phyloP scores from a whole-genome alignment of 2,329 filamentous ascomycete species.

The Aspergillus fumigatus region DNA sequence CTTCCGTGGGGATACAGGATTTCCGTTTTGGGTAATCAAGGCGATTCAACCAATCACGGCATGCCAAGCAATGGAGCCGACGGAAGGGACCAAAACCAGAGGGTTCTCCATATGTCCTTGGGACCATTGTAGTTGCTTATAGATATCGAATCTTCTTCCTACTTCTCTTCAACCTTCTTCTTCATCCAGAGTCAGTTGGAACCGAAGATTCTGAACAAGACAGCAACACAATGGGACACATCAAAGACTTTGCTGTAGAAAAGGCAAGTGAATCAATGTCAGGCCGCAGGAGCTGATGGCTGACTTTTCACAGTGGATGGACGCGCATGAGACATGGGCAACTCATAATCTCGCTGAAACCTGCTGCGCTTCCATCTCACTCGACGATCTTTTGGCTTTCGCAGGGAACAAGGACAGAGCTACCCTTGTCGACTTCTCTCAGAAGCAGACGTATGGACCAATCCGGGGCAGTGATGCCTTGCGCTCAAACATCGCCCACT shows the following conservation, averaged over 20 bases:
- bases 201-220: not conserved
- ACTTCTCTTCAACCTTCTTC: not conserved
- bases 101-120: not conserved
- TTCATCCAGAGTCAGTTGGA: not conserved
- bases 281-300: not conserved
- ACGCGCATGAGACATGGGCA: conserved; percentile 47
- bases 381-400: conserved; percentile 61
- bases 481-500: conserved; percentile 25
- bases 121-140: not conserved
- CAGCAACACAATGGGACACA: not conserved
- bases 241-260: not conserved
- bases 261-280: not conserved
- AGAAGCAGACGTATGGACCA: conserved; percentile 24
- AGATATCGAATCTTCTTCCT: not conserved
- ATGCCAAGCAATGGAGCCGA: not conserved
- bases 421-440: conserved; percentile 19
- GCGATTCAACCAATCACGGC: not conserved
- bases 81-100: not conserved
- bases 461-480: conserved; percentile 22
- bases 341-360: conserved; percentile 73
- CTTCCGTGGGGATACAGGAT: not conserved
- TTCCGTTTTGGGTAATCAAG: not conserved
- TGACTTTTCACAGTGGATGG: conserved; percentile 49
- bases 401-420: conserved; percentile 39
- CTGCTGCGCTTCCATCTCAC: conserved; percentile 68